Percentiles rank a stretch among this genome's conserved stretches.
Evolutionary conservation across 768 basidiomycete genomes (phyloP).

Genomic region (Tylopilus sp.): DNA sequence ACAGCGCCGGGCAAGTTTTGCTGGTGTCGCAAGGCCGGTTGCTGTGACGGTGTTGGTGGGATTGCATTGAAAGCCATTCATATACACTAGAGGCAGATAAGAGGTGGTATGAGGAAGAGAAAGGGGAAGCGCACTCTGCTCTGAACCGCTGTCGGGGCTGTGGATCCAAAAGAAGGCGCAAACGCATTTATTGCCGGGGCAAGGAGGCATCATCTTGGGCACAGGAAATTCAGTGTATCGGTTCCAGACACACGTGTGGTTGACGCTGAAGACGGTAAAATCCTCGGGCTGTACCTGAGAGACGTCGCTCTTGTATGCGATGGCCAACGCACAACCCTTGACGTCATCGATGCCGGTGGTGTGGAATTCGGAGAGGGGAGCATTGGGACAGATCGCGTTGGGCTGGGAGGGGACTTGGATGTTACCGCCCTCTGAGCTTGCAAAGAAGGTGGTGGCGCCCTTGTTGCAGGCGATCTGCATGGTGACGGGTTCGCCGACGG

Average conservation of each 20-base stretch:
- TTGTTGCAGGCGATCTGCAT: conserved; percentile 58
- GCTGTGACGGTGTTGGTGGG: conserved; percentile 51
- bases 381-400: conserved; percentile 51
- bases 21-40: conserved; percentile 48
- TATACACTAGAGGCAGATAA: conserved; percentile 47
- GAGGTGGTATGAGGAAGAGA: neutral
- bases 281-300: conserved; percentile 58
- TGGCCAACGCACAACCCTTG: conserved; percentile 65
- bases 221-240: conserved; percentile 68
- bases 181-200: conserved; percentile 57
- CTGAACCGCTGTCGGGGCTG: conserved; percentile 54
- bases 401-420: conserved; percentile 45
- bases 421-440: conserved; percentile 50
- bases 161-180: conserved; percentile 80
- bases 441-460: conserved; percentile 55
- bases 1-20: conserved; percentile 59
- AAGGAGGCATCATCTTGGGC: conserved; percentile 64
- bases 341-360: conserved; percentile 53
- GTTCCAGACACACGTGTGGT: conserved; percentile 72
- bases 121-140: conserved; percentile 49
- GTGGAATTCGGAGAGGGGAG: conserved; percentile 45
- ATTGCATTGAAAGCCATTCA: conserved; percentile 73
- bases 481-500: conserved; percentile 53
- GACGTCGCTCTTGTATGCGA: conserved; percentile 70
- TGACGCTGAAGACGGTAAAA: conserved; percentile 71